Conservation (phyloP, 768 basidiomycete species). For the Collybia nuda region DNA sequence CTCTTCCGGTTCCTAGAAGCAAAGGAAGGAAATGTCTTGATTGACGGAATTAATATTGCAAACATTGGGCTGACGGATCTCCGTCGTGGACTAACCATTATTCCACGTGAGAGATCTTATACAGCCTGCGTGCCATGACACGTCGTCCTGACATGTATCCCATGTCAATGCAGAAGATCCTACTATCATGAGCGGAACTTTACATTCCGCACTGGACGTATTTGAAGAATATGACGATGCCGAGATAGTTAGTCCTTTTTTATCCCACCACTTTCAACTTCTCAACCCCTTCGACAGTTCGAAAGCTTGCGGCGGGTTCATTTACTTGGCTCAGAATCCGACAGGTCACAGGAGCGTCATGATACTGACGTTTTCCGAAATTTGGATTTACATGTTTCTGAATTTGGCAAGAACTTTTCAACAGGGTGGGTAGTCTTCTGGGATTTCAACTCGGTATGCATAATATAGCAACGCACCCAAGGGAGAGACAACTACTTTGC, state of each 20-base stretch:
- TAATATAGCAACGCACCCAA: background rate
- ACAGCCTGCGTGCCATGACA: background rate
- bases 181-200: slow-evolving; percentile 78
- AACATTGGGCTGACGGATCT: slow-evolving; percentile 81
- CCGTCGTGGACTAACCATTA: slow-evolving; percentile 66
- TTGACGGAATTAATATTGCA: slow-evolving; percentile 79
- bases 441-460: background rate
- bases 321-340: slow-evolving; percentile 59
- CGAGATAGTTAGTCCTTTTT: slow-evolving; percentile 61
- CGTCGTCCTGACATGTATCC: background rate
- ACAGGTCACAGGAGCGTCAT: slow-evolving; percentile 44
- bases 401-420: slow-evolving; percentile 89
- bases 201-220: slow-evolving; percentile 83
- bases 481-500: slow-evolving; percentile 81
- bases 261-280: background rate
- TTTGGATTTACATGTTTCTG: slow-evolving; percentile 71
- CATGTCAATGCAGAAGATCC: slow-evolving; percentile 70
- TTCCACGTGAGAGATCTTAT: slow-evolving; percentile 52
- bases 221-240: slow-evolving; percentile 84
- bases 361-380: slow-evolving; percentile 78
- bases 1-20: slow-evolving; percentile 90
- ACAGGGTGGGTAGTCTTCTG: slow-evolving; percentile 54
- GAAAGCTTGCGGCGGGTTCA: slow-evolving; percentile 85
- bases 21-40: slow-evolving; percentile 65
- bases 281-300: slow-evolving; percentile 43